Percentiles rank a stretch among this genome's conserved stretches.
These are phyloP conservation scores for Arabis hirsuta DNA, from an alignment of 345 rosid genomes.

Conservation along the genomic window DNA sequence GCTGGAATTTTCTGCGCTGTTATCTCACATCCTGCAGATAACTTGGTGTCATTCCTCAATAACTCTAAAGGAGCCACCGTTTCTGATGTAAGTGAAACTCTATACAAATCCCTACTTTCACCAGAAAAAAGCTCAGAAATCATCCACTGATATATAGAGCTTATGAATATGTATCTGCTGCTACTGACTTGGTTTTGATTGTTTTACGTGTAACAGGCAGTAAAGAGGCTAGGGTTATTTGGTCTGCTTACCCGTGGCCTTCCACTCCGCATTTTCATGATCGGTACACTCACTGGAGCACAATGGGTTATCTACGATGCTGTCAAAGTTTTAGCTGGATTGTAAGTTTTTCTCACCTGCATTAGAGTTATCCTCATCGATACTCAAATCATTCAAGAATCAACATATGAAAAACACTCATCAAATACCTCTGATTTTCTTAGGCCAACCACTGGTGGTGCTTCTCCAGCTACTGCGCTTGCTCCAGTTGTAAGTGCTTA, in stretches of 20 bases:
- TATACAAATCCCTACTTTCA: not conserved
- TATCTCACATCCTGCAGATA: slow-evolving; percentile 98
- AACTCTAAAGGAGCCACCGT: slow-evolving; percentile 91
- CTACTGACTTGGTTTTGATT: slow-evolving; percentile 19
- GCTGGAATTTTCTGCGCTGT: slow-evolving; percentile 89
- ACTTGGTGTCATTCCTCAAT: slow-evolving; percentile 97
- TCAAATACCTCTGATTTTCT: slow-evolving; percentile 23
- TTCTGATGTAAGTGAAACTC: slow-evolving; percentile 65
- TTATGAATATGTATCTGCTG: not conserved
- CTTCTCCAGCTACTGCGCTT: slow-evolving; percentile 51
- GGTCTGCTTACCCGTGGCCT: slow-evolving; percentile 92
- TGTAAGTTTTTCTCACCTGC: slow-evolving; percentile 60
- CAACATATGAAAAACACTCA: slow-evolving; percentile 2
- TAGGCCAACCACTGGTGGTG: slow-evolving; percentile 75
- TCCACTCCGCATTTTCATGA: slow-evolving; percentile 93
- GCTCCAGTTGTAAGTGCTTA: slow-evolving; percentile 32
- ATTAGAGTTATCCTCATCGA: not conserved
- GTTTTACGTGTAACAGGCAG: slow-evolving; percentile 59
- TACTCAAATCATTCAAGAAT: not conserved
- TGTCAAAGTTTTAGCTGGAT: slow-evolving; percentile 86
- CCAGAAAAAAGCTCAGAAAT: not conserved
- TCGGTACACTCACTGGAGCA: slow-evolving; percentile 92
- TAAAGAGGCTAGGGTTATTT: slow-evolving; percentile 70
- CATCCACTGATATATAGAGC: not conserved
- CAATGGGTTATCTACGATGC: slow-evolving; percentile 97